phyloP scores from a whole-genome alignment of 73 alveolate genomes.

The Tetrahymena thermophila region DNA sequence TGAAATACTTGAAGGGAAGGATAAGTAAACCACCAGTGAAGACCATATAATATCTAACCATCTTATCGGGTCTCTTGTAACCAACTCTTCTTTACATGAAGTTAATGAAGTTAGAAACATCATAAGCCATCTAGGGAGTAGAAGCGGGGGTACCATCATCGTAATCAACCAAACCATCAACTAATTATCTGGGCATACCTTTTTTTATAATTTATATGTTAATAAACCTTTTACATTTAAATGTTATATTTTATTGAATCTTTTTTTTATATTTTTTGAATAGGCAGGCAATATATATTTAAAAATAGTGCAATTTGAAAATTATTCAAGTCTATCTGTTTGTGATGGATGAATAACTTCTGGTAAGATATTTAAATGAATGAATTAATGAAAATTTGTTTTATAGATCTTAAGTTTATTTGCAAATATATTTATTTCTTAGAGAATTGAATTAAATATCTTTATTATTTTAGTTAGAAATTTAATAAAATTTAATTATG shows the following conservation, averaged over 20 bases:
- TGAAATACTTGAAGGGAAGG: conserved; percentile 36
- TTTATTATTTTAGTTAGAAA: background rate
- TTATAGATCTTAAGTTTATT: too few relatives aligned
- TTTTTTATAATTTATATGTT: background rate
- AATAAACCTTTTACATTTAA: too few relatives aligned
- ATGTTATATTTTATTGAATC: background rate
- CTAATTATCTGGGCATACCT: conserved; percentile 87
- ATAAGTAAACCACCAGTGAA: conserved; percentile 20
- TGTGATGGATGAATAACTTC: background rate
- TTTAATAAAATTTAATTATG: background rate
- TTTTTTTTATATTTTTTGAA: too few relatives aligned
- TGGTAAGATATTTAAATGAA: background rate
- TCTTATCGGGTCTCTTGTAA: conserved; percentile 31
- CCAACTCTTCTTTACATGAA: conserved; percentile 67
- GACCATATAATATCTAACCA: conserved; percentile 43
- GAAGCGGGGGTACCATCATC: conserved; percentile 93
- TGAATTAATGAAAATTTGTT: too few relatives aligned
- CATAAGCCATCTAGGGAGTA: conserved; percentile 95
- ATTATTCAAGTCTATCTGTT: background rate
- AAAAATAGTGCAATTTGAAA: background rate
- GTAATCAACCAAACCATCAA: conserved; percentile 88
- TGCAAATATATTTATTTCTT: too few relatives aligned
- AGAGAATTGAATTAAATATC: background rate
- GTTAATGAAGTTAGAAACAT: conserved; percentile 80
- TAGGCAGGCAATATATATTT: too few relatives aligned